Evolutionary conservation across 2,329 filamentous ascomycete genomes (phyloP).

Genomic region (Clarireedia paspali): DNA sequence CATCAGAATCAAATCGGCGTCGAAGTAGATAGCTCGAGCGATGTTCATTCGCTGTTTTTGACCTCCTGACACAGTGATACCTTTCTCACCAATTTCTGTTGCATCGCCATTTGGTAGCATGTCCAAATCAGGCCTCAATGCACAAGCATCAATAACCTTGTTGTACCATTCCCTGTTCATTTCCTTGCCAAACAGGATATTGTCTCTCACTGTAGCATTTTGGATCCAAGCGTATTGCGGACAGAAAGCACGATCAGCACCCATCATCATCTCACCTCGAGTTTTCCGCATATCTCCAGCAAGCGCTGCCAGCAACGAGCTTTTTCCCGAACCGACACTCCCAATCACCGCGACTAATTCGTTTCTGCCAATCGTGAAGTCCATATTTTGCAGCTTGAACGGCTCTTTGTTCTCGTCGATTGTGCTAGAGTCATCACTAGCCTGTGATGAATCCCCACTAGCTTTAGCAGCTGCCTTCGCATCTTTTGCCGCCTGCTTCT

Average conservation of each 20-base stretch:
- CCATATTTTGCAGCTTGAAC: slow-evolving; percentile 64
- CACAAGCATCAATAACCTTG: slow-evolving; percentile 61
- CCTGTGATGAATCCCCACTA: slow-evolving; percentile 31
- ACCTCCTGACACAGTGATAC: slow-evolving; percentile 90
- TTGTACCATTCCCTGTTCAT: slow-evolving; percentile 68
- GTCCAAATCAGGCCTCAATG: slow-evolving; percentile 75
- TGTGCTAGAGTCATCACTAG: slow-evolving; percentile 44
- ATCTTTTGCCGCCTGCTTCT: slow-evolving; percentile 36
- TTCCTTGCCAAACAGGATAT: slow-evolving; percentile 83
- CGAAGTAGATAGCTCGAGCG: slow-evolving; percentile 68
- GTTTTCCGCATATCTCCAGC: slow-evolving; percentile 93
- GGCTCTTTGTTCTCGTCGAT: slow-evolving; percentile 50
- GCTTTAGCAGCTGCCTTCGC: slow-evolving; percentile 27
- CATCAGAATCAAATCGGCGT: slow-evolving; percentile 60
- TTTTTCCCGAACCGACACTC: slow-evolving; percentile 85
- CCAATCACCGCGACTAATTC: slow-evolving; percentile 83
- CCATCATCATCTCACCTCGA: slow-evolving; percentile 62
- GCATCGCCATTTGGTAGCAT: slow-evolving; percentile 85
- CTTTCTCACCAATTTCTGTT: slow-evolving; percentile 91
- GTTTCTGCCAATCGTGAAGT: slow-evolving; percentile 61
- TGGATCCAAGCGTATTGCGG: slow-evolving; percentile 98
- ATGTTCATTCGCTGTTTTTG: slow-evolving; percentile 96
- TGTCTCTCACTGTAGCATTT: slow-evolving; percentile 78
- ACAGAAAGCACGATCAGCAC: slow-evolving; percentile 80
- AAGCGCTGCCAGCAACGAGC: slow-evolving; percentile 76